Evolutionary conservation across 2,329 filamentous ascomycete genomes (phyloP).

Genomic region (Amesomyces nigricolor): DNA sequence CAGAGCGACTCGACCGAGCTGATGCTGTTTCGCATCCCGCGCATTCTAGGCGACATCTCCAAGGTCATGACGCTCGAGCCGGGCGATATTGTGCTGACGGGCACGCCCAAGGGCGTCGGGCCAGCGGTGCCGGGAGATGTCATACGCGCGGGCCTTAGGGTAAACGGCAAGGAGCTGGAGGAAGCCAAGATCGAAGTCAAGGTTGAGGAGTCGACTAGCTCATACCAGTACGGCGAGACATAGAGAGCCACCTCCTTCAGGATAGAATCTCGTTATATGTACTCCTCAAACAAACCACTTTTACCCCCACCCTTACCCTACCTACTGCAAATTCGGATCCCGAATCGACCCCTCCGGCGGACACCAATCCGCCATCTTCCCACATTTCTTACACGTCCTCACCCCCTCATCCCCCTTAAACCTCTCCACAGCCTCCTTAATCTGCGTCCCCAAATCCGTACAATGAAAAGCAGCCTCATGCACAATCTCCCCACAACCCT

Average conservation of each 20-base stretch:
- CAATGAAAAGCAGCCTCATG: conserved; percentile 86
- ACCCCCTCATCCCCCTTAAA: conserved; percentile 64
- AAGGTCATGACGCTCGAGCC: conserved; percentile 89
- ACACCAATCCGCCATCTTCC: conserved; percentile 65
- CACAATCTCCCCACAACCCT: conserved; percentile 60
- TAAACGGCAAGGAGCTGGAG: conserved; percentile 75
- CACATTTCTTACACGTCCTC: conserved; percentile 73
- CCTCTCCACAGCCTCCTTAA: conserved; percentile 80
- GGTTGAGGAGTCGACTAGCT: conserved; percentile 71
- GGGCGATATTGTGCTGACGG: conserved; percentile 92
- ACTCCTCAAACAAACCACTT: not conserved
- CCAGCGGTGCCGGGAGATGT: conserved; percentile 78
- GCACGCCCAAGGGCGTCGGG: conserved; percentile 93
- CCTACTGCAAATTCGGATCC: conserved; percentile 51
- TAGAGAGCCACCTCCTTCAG: conserved; percentile 33
- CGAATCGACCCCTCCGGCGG: conserved; percentile 55
- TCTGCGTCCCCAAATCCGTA: conserved; percentile 86
- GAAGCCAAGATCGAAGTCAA: conserved; percentile 78
- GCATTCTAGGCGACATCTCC: conserved; percentile 84
- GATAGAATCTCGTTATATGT: not conserved
- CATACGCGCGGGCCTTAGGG: conserved; percentile 75
- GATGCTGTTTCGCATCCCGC: conserved; percentile 89
- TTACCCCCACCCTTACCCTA: not conserved
- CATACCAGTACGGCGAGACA: conserved; percentile 72
- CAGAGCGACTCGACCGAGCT: conserved; percentile 87